These are phyloP conservation scores for Dissoconium aciculare DNA, from an alignment of 2,329 filamentous ascomycete genomes.

Conservation along the genomic window DNA sequence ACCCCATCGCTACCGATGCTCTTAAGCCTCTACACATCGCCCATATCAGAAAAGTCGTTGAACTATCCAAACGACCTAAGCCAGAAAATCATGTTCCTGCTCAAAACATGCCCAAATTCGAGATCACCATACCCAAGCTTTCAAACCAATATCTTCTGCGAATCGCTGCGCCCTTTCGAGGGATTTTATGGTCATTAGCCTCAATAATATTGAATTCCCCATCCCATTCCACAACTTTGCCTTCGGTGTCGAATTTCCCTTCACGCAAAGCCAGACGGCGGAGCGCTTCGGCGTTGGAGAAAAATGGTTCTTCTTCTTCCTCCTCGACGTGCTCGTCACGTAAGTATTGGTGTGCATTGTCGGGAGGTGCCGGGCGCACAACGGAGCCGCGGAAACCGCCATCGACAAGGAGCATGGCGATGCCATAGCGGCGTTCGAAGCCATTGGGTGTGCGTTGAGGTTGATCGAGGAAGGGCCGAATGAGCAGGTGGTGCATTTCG, in stretches of 20 bases:
- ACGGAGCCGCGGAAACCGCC: constrained; percentile 29
- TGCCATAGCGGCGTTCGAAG: constrained; percentile 51
- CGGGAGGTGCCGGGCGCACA: constrained; percentile 31
- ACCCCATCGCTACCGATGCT: too few relatives aligned
- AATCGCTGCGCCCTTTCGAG: constrained; percentile 48
- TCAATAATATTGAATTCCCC: constrained; percentile 2
- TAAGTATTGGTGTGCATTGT: too few relatives aligned
- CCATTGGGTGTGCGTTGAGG: constrained; percentile 57
- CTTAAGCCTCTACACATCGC: too few relatives aligned
- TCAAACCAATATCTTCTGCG: constrained; percentile 65
- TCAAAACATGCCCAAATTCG: constrained; percentile 48
- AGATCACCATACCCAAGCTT: constrained; percentile 64
- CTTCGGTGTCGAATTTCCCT: constrained; percentile 12
- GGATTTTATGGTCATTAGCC: constrained; percentile 45
- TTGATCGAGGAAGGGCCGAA: constrained; percentile 60
- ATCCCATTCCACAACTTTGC: constrained; percentile 7
- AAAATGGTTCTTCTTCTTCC: background rate
- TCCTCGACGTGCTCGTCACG: too few relatives aligned
- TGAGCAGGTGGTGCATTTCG: constrained; percentile 18
- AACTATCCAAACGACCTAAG: too few relatives aligned
- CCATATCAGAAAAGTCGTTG: too few relatives aligned
- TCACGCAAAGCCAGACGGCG: background rate
- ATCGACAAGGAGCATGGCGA: constrained; percentile 71
- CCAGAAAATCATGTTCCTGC: too few relatives aligned
- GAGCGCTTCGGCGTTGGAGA: background rate